Percentiles rank a stretch among this genome's conserved stretches.
phyloP scores from a whole-genome alignment of 202 grass and related monocot genomes.

The Alloteropsis angusta region DNA sequence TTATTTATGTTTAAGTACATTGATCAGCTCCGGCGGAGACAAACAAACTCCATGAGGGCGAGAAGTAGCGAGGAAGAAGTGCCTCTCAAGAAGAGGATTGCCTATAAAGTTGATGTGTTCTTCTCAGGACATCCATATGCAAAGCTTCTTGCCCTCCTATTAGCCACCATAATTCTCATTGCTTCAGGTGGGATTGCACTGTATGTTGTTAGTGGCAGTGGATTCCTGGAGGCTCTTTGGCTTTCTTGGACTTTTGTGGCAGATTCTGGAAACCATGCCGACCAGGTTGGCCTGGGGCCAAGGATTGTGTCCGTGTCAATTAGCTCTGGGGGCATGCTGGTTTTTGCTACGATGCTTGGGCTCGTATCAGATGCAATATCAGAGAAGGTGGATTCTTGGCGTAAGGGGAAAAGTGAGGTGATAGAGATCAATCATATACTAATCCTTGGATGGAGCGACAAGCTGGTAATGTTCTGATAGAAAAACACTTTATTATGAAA shows the following conservation, averaged over 20 bases:
- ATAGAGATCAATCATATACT: constrained; percentile 96
- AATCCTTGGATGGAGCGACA: constrained; percentile 98
- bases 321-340: constrained; percentile 89
- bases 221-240: constrained; percentile 86
- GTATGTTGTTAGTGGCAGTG: constrained; percentile 57
- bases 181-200: constrained; percentile 70
- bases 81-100: constrained; percentile 83
- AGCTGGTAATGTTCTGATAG: constrained; percentile 57
- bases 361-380: constrained; percentile 99
- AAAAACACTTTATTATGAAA: constrained; percentile 10
- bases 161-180: constrained; percentile 79
- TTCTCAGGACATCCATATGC: constrained; percentile 94
- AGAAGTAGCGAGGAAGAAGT: constrained; percentile 55
- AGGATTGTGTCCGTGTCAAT: constrained; percentile 84
- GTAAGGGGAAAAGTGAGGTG: constrained; percentile 95
- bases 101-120: constrained; percentile 85
- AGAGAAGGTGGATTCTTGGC: constrained; percentile 98
- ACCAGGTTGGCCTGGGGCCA: constrained; percentile 76
- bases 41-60: constrained; percentile 8
- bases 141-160: constrained; percentile 78
- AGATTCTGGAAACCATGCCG: constrained; percentile 94
- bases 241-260: constrained; percentile 99
- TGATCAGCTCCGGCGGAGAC: constrained; percentile 41
- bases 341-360: constrained; percentile 94
- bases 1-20: constrained; percentile 55